A percentile compares a stretch with the other conserved stretches of the same genome.
phyloP scores from a whole-genome alignment of 345 rosid species.

The Eucalyptus erythrocorys region DNA sequence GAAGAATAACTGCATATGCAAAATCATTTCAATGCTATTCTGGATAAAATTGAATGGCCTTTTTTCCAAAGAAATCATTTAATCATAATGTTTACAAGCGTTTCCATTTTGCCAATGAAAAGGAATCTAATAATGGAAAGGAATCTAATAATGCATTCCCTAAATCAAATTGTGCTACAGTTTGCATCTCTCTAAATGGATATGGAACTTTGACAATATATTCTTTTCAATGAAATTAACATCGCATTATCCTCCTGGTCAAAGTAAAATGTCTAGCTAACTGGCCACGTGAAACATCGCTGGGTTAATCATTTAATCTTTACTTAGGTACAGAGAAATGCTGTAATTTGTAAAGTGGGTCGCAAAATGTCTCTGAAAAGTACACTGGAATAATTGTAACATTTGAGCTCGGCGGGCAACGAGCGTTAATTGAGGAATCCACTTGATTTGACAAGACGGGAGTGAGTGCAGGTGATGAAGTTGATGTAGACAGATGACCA shows the following conservation, averaged over 20 bases:
- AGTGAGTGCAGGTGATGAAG: slow-evolving; percentile 18
- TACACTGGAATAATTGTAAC: neutral
- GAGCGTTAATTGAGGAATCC: neutral
- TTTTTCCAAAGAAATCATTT: neutral
- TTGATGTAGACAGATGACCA: slow-evolving; percentile 31
- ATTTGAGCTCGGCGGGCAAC: neutral
- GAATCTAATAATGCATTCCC: neutral
- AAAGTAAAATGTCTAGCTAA: neutral
- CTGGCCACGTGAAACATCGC: neutral
- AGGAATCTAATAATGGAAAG: neutral
- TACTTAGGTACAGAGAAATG: neutral
- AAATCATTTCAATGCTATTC: neutral
- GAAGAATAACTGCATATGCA: neutral
- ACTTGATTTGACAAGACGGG: slow-evolving; percentile 38
- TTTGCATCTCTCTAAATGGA: neutral
- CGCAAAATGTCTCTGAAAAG: neutral
- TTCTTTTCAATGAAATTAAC: neutral
- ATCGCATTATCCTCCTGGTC: neutral
- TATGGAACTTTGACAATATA: neutral
- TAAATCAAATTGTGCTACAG: neutral
- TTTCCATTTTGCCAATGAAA: neutral
- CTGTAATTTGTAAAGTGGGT: neutral
- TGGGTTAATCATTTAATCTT: neutral
- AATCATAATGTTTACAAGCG: neutral
- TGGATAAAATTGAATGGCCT: neutral